Evolutionary conservation across 1,284 basidiomycete genomes (phyloP).

Genomic region (Mycosarcoma maydis): DNA sequence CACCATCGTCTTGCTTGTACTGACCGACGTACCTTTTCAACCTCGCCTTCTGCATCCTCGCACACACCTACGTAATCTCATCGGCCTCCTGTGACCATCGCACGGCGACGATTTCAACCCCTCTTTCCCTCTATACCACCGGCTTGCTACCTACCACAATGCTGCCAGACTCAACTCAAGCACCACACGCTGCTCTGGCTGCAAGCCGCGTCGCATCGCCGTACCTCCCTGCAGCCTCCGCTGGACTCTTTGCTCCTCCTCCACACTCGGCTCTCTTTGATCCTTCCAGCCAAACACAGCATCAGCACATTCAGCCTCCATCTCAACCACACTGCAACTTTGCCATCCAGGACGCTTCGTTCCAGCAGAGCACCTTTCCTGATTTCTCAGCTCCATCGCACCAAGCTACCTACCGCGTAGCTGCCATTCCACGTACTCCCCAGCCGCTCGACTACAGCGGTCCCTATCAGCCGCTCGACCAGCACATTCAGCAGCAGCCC

Average conservation of each 20-base stretch:
- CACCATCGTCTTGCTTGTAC: constrained; percentile 4
- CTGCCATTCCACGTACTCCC: constrained; percentile 21
- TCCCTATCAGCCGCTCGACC: constrained; percentile 26
- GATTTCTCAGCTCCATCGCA: constrained; percentile 18
- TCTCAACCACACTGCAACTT: constrained; percentile 13
- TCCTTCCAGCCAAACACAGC: too few species aligned
- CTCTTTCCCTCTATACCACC: constrained; percentile 2
- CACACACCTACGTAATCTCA: neutral
- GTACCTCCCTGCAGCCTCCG: constrained; percentile 28
- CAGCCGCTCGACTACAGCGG: constrained; percentile 29
- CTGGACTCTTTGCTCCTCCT: constrained; percentile 24
- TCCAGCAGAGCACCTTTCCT: constrained; percentile 30
- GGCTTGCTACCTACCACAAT: constrained; percentile 6
- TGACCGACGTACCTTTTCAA: constrained; percentile 8
- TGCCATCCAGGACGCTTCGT: constrained; percentile 9
- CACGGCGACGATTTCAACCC: constrained; percentile 2
- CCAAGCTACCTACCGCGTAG: constrained; percentile 25
- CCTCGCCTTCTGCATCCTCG: neutral
- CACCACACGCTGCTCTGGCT: constrained; percentile 12
- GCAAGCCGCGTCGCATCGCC: constrained; percentile 25
- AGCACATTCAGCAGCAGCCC: constrained; percentile 20
- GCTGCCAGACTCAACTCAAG: constrained; percentile 34
- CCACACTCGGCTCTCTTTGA: constrained; percentile 17
- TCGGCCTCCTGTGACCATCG: constrained; percentile 11
- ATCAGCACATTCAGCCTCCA: constrained; percentile 30